These are phyloP conservation scores for Trypanosoma scelopori DNA, from an alignment of 208 protist species.

Conservation along the genomic window DNA sequence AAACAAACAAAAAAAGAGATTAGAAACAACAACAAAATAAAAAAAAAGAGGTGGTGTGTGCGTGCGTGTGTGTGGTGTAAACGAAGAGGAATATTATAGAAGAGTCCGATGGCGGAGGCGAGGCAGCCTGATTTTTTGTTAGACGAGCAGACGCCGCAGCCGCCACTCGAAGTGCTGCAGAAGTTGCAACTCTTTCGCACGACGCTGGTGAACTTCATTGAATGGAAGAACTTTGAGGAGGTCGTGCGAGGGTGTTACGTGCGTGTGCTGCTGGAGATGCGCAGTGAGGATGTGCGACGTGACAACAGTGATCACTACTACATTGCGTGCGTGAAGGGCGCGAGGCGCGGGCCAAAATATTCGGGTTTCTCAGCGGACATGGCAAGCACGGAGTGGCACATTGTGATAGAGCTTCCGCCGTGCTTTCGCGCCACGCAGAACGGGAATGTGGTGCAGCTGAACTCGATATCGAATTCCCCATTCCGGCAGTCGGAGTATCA, in stretches of 20 bases:
- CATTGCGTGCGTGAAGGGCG: conserved; percentile 85
- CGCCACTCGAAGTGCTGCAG: conserved; percentile 66
- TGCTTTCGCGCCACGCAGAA: conserved; percentile 85
- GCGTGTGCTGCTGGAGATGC: conserved; percentile 89
- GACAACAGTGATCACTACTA: conserved; percentile 88
- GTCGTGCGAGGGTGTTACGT: conserved; percentile 88
- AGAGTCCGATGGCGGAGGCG: conserved; percentile 18
- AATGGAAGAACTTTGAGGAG: conserved; percentile 84
- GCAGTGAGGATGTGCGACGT: conserved; percentile 66
- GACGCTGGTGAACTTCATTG: conserved; percentile 81
- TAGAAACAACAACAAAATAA: background rate
- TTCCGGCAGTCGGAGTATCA: conserved; percentile 87
- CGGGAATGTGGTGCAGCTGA: conserved; percentile 88
- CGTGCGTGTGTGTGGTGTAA: no score
- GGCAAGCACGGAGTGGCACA: conserved; percentile 82
- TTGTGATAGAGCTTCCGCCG: conserved; percentile 89
- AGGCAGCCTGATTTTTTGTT: conserved; percentile 17
- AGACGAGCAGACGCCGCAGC: conserved; percentile 36
- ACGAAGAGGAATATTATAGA: no score
- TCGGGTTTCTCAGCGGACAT: conserved; percentile 87
- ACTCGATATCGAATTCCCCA: conserved; percentile 89
- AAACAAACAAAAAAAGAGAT: background rate
- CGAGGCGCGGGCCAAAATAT: conserved; percentile 72
- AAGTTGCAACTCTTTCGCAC: conserved; percentile 88
- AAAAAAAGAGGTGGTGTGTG: no score